Evolutionary conservation across 805 yeast species (phyloP).

Genomic region (Yamadazyma olivae): DNA sequence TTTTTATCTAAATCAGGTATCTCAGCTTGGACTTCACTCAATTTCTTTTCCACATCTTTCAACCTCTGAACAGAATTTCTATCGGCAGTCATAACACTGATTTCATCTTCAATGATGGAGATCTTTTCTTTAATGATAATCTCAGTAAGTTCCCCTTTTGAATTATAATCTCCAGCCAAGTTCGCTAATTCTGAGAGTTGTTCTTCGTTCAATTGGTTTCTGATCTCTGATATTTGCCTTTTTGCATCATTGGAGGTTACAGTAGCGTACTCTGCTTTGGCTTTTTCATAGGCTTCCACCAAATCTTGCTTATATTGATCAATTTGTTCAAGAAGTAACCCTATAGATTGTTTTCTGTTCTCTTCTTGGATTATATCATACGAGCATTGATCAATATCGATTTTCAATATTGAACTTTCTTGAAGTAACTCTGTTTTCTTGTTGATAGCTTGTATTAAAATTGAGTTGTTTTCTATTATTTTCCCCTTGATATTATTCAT

Average conservation of each 20-base stretch:
- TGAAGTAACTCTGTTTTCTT: background rate
- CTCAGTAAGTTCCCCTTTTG: conserved; percentile 35
- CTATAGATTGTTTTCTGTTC: conserved; percentile 20
- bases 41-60: conserved; percentile 30
- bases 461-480: conserved; percentile 19
- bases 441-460: background rate
- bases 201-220: conserved; percentile 34
- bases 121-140: conserved; percentile 36
- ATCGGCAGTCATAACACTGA: conserved; percentile 34
- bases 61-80: conserved; percentile 38
- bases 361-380: conserved; percentile 14
- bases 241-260: conserved; percentile 38
- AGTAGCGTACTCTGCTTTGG: conserved; percentile 33
- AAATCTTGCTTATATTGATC: conserved; percentile 23
- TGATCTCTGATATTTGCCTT: conserved; percentile 31
- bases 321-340: conserved; percentile 24
- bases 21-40: conserved; percentile 28
- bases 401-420: conserved; percentile 1
- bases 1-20: conserved; percentile 34
- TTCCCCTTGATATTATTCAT: conserved; percentile 28
- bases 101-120: conserved; percentile 45
- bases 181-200: conserved; percentile 35
- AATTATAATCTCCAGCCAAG: conserved; percentile 37
- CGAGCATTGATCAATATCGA: conserved; percentile 10
- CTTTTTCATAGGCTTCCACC: conserved; percentile 27